A percentile compares a stretch with the other conserved stretches of the same genome.
Evolutionary conservation across 2,329 filamentous ascomycete species (phyloP).

Genomic region (Aureobasidium pullulans): DNA sequence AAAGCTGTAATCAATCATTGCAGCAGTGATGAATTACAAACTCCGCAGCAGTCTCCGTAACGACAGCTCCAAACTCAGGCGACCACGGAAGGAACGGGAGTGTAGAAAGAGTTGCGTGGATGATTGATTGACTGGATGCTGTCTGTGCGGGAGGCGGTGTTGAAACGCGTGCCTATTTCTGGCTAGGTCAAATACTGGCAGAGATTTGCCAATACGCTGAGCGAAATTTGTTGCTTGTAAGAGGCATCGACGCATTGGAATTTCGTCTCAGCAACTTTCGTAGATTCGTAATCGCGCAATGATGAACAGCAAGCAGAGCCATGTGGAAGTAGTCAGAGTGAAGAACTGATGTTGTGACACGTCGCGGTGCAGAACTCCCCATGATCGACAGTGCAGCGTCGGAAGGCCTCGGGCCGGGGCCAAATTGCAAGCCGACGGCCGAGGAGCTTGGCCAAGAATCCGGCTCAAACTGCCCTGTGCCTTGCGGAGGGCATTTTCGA

Average conservation of each 20-base stretch:
- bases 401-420: neutral
- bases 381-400: neutral
- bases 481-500: neutral
- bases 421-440: conserved; percentile 1
- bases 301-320: neutral
- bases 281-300: neutral
- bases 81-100: conserved; percentile 3
- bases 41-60: neutral
- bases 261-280: no score
- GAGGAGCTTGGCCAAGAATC: neutral
- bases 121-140: neutral
- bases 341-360: neutral
- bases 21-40: neutral
- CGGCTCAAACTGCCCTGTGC: neutral
- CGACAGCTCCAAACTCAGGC: neutral
- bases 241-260: neutral
- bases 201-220: conserved; percentile 8
- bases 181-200: neutral
- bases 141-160: conserved; percentile 11
- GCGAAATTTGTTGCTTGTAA: neutral
- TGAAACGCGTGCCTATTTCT: conserved; percentile 6
- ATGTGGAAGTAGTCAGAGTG: neutral
- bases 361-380: neutral
- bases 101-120: neutral
- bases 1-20: neutral